Evolutionary conservation across 2,329 filamentous ascomycete species (phyloP).

Genomic region (Colletotrichum navitas): DNA sequence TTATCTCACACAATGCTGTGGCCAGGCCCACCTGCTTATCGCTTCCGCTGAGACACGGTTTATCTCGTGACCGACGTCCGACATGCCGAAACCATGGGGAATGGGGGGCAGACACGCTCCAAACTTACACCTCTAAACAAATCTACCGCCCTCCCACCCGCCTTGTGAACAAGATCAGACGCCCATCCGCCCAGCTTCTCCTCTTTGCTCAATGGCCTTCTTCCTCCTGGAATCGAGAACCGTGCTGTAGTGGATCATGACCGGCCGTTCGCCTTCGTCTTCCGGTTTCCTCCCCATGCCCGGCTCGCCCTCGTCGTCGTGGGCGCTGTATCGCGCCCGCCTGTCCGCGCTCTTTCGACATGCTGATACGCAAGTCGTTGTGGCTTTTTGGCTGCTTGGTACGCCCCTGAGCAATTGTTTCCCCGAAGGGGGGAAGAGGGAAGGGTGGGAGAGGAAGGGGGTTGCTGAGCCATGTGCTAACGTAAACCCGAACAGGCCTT

Average conservation of each 20-base stretch:
- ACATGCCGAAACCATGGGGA: conserved; percentile 7
- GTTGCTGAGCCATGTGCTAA: background rate
- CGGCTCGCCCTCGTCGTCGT: conserved; percentile 73
- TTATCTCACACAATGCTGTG: background rate
- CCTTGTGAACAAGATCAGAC: conserved; percentile 14
- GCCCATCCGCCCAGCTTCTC: background rate
- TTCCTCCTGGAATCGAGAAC: background rate
- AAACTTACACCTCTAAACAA: conserved; percentile 1
- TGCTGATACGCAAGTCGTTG: conserved; percentile 77
- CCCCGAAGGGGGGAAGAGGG: no score
- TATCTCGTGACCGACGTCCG: conserved; percentile 39
- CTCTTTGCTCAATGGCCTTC: conserved; percentile 28
- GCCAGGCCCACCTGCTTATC: background rate
- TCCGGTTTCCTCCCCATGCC: conserved; percentile 68
- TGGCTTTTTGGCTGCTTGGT: conserved; percentile 97
- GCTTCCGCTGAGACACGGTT: conserved; percentile 21
- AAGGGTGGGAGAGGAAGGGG: background rate
- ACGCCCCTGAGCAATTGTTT: background rate
- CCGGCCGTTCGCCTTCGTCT: conserved; percentile 56
- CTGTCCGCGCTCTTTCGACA: conserved; percentile 73
- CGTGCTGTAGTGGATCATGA: conserved; percentile 46
- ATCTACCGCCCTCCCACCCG: background rate
- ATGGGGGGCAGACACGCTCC: background rate
- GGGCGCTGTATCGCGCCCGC: conserved; percentile 78
- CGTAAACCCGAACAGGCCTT: conserved; percentile 66